Evolutionary conservation across 768 basidiomycete genomes (phyloP).

Genomic region (Rhizopogon roseolus): DNA sequence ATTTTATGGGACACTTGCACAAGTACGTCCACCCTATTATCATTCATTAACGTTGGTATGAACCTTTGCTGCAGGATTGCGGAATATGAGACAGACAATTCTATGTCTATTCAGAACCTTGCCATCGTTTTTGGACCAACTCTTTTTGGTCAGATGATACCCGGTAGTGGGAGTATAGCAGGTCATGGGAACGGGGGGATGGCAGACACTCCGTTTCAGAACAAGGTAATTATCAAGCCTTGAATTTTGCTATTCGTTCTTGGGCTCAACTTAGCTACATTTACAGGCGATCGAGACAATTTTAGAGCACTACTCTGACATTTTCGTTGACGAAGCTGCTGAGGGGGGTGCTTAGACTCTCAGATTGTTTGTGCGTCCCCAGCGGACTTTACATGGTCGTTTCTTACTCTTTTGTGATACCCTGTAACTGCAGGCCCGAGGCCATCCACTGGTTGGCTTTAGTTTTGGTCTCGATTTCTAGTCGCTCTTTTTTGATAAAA

Average conservation of each 20-base stretch:
- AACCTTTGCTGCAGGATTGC: conserved; percentile 51
- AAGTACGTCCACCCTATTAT: conserved; percentile 43
- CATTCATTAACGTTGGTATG: not conserved
- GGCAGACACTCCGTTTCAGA: conserved; percentile 69
- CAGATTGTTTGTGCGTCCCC: not conserved
- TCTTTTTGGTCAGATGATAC: conserved; percentile 68
- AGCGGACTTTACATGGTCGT: conserved; percentile 3
- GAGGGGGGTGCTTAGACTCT: conserved; percentile 34
- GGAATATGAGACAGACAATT: conserved; percentile 71
- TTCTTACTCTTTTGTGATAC: conserved; percentile 24
- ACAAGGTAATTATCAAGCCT: conserved; percentile 42
- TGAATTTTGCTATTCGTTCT: not conserved
- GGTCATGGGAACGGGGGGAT: conserved; percentile 51
- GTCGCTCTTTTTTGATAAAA: not conserved
- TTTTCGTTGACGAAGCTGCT: conserved; percentile 85
- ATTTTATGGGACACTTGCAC: conserved; percentile 90
- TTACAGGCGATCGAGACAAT: conserved; percentile 91
- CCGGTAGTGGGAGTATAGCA: conserved; percentile 36
- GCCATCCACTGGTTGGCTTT: not conserved
- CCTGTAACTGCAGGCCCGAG: conserved; percentile 6
- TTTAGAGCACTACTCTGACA: conserved; percentile 89
- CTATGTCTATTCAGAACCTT: conserved; percentile 91
- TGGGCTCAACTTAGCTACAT: not conserved
- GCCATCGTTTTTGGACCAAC: conserved; percentile 99
- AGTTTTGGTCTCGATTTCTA: not conserved